Base-by-base conservation (phyloP, 345 rosid genomes). In the Ceriops zippeliana region DNA sequence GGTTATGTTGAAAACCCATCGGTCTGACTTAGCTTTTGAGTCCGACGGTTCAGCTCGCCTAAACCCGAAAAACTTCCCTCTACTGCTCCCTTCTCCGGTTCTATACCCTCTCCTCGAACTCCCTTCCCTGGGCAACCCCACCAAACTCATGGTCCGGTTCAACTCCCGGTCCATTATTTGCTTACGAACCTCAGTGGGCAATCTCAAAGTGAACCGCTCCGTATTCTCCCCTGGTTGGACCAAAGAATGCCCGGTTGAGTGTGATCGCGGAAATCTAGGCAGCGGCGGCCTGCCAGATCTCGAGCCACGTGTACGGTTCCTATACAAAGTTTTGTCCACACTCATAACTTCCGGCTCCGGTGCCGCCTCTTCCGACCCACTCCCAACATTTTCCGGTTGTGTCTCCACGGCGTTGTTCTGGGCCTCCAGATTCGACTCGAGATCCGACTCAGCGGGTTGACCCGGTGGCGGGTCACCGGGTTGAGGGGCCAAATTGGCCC, bases 121-220 rank as follows among this genome's bases (percentile, higher is more conserved):
- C 35, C 86, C 76, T 37, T 78, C 87, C 8, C 87, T 73, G 0
- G 89, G 81, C 37, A 86, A 7, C 73, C 76, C 85, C 31, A 86
- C 77, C 73, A 90, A 57, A 63, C 98, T 95, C 60, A 60, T 74
- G 0, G 93, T 67, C 76, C 99, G 87, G 73, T 82, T 83, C 82
- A 92, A 60, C 69, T 83, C 76, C 79, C 86, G 83, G 73, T 63
- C 81, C 78, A 89, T 72, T 35, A 95, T 71, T 32, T 54, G 58
- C 58, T 90, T 87, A 74, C 98, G 76, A 19, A 95, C 84, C 58
- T 54, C 58, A 9, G 24, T 24, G 1, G 58, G 58, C 58, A 54
- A 54, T 54, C 58, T 54, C 30, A 54, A 54, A 9, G 27, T 54
- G 58, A n/a, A 54, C 17, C 6, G 24, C 16, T 54, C 58, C 30